Percentiles rank a stretch among this genome's conserved stretches.
Conservation (phyloP, 169 alveolate genomes). For the Neospora caninum region DNA sequence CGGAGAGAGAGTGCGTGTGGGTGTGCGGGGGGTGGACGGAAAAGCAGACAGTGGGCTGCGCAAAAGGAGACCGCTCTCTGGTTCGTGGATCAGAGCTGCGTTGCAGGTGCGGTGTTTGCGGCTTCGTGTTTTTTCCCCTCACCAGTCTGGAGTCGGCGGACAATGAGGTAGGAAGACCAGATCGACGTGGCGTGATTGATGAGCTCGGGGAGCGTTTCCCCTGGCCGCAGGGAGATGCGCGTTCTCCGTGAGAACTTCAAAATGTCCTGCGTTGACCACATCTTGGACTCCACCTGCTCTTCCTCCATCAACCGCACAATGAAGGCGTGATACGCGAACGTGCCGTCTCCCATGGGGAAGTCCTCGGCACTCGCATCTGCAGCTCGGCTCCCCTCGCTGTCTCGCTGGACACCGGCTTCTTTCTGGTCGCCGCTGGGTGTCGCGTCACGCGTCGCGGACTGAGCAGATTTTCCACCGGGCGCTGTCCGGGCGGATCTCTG, state of each 20-base stretch:
- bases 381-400: neutral
- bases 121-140: neutral
- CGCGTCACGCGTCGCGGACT: neutral
- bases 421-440: neutral
- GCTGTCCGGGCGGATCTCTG: neutral
- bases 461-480: neutral
- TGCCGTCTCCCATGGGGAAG: neutral
- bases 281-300: neutral
- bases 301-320: neutral
- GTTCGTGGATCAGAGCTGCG: too few species aligned
- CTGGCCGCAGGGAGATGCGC: neutral
- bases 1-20: too few species aligned
- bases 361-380: neutral
- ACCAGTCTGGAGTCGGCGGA: neutral
- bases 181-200: neutral
- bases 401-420: neutral
- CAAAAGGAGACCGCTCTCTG: too few species aligned
- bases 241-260: neutral
- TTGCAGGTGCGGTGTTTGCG: too few species aligned
- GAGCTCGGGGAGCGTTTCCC: neutral
- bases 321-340: neutral
- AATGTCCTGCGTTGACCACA: neutral
- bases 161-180: slow-evolving; percentile 12
- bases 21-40: too few species aligned
- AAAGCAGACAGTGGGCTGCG: too few species aligned